Percentiles rank a stretch among this genome's conserved stretches.
These are phyloP conservation scores for Spizellomyces punctatus DNA, from an alignment of 192 early-diverging fungal genomes.

Conservation along the genomic window DNA sequence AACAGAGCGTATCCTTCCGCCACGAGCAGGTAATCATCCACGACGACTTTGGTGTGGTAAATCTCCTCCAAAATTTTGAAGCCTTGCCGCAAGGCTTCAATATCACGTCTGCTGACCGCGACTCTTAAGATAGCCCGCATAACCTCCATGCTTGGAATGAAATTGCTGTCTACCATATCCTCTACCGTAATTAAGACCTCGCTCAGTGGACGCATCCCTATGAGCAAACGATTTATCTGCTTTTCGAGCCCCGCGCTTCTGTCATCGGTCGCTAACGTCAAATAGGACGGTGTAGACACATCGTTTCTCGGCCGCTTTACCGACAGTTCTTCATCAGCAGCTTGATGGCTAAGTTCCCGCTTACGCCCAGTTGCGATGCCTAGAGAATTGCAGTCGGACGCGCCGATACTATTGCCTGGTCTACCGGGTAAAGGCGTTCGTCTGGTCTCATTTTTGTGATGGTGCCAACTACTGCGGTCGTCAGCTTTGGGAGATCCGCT, in stretches of 20 bases:
- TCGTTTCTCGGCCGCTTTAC: too few species aligned
- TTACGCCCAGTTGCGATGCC: too few species aligned
- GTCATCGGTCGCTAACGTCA: too few species aligned
- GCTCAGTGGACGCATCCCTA: neutral
- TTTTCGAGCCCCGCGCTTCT: neutral
- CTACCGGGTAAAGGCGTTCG: too few species aligned
- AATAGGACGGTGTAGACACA: too few species aligned
- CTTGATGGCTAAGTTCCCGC: too few species aligned
- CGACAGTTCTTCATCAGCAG: too few species aligned
- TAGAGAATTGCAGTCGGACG: too few species aligned
- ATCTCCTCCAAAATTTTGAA: conserved; percentile 1
- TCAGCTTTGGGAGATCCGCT: too few species aligned
- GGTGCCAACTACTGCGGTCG: too few species aligned
- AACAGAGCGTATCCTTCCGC: neutral
- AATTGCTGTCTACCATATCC: neutral
- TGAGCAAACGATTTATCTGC: neutral
- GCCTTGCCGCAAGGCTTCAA: neutral
- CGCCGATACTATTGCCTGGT: too few species aligned
- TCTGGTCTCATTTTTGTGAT: too few species aligned
- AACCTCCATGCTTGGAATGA: neutral
- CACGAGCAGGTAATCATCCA: neutral
- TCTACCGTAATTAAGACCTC: neutral
- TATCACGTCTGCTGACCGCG: neutral
- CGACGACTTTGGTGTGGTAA: neutral
- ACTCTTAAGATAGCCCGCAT: neutral